Base-by-base conservation (phyloP, 805 yeast genomes). In the Spathaspora passalidarum region DNA sequence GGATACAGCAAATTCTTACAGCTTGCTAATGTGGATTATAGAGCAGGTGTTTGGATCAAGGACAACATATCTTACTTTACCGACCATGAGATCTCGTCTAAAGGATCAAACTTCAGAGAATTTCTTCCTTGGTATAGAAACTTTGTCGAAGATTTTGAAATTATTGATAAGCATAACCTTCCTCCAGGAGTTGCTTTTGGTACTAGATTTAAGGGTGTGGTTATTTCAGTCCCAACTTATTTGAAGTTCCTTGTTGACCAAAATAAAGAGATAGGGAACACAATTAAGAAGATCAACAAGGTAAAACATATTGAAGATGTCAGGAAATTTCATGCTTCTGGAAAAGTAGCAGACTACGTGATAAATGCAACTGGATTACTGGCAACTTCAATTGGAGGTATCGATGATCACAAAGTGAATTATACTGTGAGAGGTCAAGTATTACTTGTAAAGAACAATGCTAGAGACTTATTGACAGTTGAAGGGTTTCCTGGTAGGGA, bases 401-500 rank as follows among this genome's bases (percentile, higher is more conserved):
- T 74, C 11, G 63, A 68, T 14, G 82, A 80, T 47, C 43, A 48
- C 1, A 51, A 62, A 3, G 54, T 62, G 2, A 68, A 73, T 26
- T 74, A 57, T 52, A 81, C 86, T 1, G 76, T 82, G n/a, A 67
- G 77, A 49, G 89, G 88, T 0, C 86, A 81, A 54, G 78, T 79
- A 9, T 56, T 81, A 8, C 70, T 78, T 22, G 77, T 79, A 8
- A 66, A 76, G 34, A 81, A 81, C 56, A 69, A 63, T 38, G 48
- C 61, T 2, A 47, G 52, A 14, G 47, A 44, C 41, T 64, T 48
- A 57, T 63, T 51, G 57, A 56, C 51, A 65, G 77, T 66, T 51
- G 59, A 51, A 22, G 67, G 69, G 0, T 65, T 65, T 42, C 59
- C 62, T 13, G 70, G 57, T 1, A 55, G 51, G 41, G 60, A 58